phyloP scores from a whole-genome alignment of 257 asterid genomes.

The Solanum appendiculatum region DNA sequence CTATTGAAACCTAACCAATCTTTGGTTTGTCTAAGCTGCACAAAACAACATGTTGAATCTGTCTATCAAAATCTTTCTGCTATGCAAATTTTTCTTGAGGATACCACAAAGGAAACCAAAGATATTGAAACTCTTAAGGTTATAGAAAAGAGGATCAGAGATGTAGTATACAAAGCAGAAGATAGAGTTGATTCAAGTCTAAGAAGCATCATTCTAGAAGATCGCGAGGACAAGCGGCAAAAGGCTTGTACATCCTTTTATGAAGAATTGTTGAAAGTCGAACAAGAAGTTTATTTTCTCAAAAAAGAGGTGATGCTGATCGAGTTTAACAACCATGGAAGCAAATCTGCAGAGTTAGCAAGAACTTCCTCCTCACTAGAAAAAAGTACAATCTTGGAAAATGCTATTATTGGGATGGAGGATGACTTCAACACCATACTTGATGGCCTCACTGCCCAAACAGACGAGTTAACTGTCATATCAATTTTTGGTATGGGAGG shows the following conservation, averaged over 20 bases:
- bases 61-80: neutral
- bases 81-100: neutral
- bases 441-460: no score
- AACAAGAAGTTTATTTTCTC: neutral
- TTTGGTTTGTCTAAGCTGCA: neutral
- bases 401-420: no score
- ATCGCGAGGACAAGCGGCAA: neutral
- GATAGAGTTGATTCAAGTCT: constrained; percentile 3
- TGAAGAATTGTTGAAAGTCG: neutral
- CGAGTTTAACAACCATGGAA: neutral
- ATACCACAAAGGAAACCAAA: neutral
- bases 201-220: neutral
- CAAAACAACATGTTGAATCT: neutral
- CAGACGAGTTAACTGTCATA: no score
- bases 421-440: no score
- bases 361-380: neutral
- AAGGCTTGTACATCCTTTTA: neutral
- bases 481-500: neutral
- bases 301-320: neutral
- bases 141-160: neutral
- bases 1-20: neutral
- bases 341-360: neutral
- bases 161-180: neutral
- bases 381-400: neutral
- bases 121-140: neutral